Percentiles rank a stretch among this genome's conserved stretches.
Evolutionary conservation across 2,329 filamentous ascomycete species (phyloP).

Genomic region (Stromatinia cepivora): DNA sequence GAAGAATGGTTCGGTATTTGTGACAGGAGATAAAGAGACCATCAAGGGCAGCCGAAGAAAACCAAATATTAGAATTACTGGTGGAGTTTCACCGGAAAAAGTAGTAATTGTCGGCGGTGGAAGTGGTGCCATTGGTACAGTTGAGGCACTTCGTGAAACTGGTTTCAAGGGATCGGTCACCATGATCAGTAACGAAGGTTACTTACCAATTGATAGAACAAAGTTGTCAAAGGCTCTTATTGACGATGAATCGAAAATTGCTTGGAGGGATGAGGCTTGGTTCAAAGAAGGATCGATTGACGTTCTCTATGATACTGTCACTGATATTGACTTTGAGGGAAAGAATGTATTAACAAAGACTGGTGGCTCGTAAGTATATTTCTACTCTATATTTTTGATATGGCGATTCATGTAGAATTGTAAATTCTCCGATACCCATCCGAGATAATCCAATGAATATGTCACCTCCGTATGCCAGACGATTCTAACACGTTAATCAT

Average conservation of each 20-base stretch:
- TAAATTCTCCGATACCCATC: neutral
- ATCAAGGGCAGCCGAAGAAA: constrained; percentile 76
- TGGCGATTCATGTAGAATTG: neutral
- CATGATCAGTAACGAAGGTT: constrained; percentile 79
- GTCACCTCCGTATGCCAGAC: neutral
- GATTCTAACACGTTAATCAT: neutral
- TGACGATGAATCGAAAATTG: constrained; percentile 75
- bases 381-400: too few relatives aligned
- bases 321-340: constrained; percentile 69
- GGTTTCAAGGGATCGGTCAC: constrained; percentile 81
- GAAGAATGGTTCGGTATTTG: constrained; percentile 79
- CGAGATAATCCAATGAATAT: neutral
- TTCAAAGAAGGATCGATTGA: constrained; percentile 64
- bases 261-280: constrained; percentile 74
- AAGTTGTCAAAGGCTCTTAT: constrained; percentile 95
- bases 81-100: constrained; percentile 55
- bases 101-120: constrained; percentile 89
- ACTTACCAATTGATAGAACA: constrained; percentile 86
- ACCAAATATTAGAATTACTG: constrained; percentile 71
- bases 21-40: constrained; percentile 73
- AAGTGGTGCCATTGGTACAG: constrained; percentile 75
- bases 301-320: constrained; percentile 65
- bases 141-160: constrained; percentile 79
- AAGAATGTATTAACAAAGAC: constrained; percentile 75
- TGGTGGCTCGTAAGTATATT: constrained; percentile 54